phyloP scores from a whole-genome alignment of 495 filamentous ascomycete species.

The Aspergillus wentii region DNA sequence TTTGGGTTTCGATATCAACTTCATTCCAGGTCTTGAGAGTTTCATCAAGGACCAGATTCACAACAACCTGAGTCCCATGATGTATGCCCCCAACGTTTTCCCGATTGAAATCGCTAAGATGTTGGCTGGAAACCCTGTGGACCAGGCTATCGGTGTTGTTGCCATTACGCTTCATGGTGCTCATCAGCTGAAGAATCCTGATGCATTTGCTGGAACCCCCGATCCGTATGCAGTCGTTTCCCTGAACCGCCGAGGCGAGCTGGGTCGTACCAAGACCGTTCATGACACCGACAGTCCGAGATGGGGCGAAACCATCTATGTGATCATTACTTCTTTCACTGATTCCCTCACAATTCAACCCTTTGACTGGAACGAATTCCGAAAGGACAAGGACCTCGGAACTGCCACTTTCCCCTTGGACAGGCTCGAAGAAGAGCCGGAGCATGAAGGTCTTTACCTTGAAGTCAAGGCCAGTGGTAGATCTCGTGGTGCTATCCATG shows the following conservation, averaged over 20 bases:
- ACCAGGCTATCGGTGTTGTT: conserved; percentile 92
- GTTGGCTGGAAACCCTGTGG: conserved; percentile 89
- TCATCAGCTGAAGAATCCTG: conserved; percentile 86
- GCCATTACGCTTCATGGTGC: conserved; percentile 89
- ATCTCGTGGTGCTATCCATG: conserved; percentile 68
- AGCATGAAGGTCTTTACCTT: conserved; percentile 77
- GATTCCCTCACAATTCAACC: conserved; percentile 78
- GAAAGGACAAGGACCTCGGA: conserved; percentile 96
- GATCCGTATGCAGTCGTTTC: conserved; percentile 91
- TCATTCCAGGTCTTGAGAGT: conserved; percentile 86
- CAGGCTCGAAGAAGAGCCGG: conserved; percentile 65
- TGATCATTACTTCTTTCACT: conserved; percentile 85
- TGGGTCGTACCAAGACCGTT: conserved; percentile 85
- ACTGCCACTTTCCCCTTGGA: conserved; percentile 79
- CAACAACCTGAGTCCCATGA: conserved; percentile 85
- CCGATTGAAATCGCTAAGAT: conserved; percentile 98
- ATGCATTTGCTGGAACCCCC: conserved; percentile 87
- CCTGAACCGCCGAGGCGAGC: conserved; percentile 70
- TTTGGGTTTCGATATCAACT: conserved; percentile 97
- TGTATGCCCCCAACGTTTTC: conserved; percentile 96
- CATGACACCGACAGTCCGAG: conserved; percentile 79
- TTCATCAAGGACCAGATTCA: conserved; percentile 98
- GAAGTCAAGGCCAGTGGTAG: conserved; percentile 85
- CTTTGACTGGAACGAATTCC: conserved; percentile 90
- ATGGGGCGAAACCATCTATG: conserved; percentile 95